Conservation (phyloP, 176 grass and related monocot genomes). For the Elaeis guineensis region DNA sequence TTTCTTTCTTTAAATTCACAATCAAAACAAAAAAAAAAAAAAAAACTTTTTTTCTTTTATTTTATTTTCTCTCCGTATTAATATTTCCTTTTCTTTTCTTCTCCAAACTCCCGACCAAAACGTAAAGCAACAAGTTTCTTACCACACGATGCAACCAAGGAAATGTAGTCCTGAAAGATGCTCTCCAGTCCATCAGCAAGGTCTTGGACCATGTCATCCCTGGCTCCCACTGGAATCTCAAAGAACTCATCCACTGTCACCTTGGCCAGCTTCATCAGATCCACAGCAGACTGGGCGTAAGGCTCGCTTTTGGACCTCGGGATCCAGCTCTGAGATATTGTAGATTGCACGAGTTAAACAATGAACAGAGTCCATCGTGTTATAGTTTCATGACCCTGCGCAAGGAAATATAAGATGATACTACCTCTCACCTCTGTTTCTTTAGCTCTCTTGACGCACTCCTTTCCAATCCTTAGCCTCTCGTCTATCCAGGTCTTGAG, state of each 20-base stretch:
- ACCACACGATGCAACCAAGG: conserved; percentile 88
- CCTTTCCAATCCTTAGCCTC: conserved; percentile 49
- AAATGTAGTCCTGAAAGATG: conserved; percentile 61
- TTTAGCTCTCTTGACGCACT: conserved; percentile 66
- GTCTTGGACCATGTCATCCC: conserved; percentile 68
- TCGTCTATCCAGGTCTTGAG: conserved; percentile 91
- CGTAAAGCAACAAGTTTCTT: not conserved
- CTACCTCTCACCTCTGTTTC: conserved; percentile 57
- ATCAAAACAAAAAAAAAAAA: too few species aligned
- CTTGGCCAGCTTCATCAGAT: conserved; percentile 67
- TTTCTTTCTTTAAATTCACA: too few species aligned
- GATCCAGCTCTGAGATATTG: conserved; percentile 57
- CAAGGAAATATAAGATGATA: too few species aligned
- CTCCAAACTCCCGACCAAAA: too few species aligned
- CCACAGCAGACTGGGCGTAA: conserved; percentile 54
- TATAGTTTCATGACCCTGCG: too few species aligned
- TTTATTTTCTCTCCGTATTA: too few species aligned
- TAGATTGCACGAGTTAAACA: not conserved
- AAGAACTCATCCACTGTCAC: conserved; percentile 70
- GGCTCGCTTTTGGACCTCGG: conserved; percentile 74
- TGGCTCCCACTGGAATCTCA: conserved; percentile 59
- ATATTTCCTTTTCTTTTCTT: too few species aligned
- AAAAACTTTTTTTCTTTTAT: too few species aligned
- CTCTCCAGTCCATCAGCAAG: conserved; percentile 61
- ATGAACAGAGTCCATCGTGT: too few species aligned